Conservation (phyloP, 805 yeast genomes). For the Zygosaccharomyces rouxii region DNA sequence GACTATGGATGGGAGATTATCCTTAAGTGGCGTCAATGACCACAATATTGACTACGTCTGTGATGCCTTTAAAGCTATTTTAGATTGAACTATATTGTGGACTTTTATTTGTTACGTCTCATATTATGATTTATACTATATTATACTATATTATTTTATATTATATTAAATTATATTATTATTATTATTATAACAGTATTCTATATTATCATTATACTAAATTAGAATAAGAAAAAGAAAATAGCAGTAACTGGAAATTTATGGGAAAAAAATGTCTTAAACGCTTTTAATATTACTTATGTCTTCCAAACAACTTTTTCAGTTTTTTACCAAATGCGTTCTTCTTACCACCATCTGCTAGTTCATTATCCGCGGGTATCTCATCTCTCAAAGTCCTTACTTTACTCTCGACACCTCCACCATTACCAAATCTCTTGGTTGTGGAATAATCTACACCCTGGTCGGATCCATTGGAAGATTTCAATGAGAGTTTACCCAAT, state of each 20-base stretch:
- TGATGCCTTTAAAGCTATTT: slow-evolving; percentile 14
- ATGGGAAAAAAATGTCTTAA: background rate
- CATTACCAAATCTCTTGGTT: slow-evolving; percentile 10
- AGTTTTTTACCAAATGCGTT: slow-evolving; percentile 36
- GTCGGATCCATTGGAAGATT: slow-evolving; percentile 23
- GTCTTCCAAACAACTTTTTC: slow-evolving; percentile 41
- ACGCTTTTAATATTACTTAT: slow-evolving; percentile 17
- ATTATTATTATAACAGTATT: background rate
- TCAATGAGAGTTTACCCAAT: slow-evolving; percentile 21
- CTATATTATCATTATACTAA: background rate
- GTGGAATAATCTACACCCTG: slow-evolving; percentile 3
- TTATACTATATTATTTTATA: background rate
- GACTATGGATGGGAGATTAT: slow-evolving; percentile 86
- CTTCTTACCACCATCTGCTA: slow-evolving; percentile 26
- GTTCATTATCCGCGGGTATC: background rate
- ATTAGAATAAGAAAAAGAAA: background rate
- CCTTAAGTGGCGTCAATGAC: slow-evolving; percentile 83
- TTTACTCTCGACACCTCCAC: slow-evolving; percentile 6
- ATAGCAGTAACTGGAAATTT: background rate
- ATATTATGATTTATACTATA: background rate
- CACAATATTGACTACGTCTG: slow-evolving; percentile 61
- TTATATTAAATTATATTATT: background rate
- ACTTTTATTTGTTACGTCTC: background rate
- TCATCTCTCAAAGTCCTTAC: slow-evolving; percentile 8
- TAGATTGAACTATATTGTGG: background rate